Percentiles rank a stretch among this genome's conserved stretches.
Conservation (phyloP, 73 alveolate genomes). For the Paramecium caudatum region DNA sequence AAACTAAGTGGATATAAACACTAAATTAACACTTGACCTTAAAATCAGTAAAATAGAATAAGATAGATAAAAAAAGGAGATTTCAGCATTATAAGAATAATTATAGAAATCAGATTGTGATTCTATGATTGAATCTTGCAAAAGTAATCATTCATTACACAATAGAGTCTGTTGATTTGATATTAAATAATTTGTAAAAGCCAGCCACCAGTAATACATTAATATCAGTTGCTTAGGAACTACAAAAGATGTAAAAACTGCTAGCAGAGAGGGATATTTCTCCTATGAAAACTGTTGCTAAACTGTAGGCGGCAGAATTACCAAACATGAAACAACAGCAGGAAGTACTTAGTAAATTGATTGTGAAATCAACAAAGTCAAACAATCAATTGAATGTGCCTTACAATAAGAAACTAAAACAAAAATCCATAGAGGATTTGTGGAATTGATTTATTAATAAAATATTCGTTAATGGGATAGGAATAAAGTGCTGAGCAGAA, state of each 20-base stretch:
- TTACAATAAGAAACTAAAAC: background rate
- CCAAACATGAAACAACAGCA: background rate
- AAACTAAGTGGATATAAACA: background rate
- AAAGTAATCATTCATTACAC: background rate
- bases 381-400: background rate
- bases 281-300: background rate
- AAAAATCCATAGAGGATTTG: background rate
- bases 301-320: background rate
- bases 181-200: background rate
- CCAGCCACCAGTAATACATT: background rate
- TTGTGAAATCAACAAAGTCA: background rate
- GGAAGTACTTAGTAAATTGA: background rate
- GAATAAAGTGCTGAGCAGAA: slow-evolving; percentile 33
- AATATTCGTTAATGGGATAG: slow-evolving; percentile 57
- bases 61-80: slow-evolving; percentile 7
- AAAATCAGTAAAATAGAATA: slow-evolving; percentile 4
- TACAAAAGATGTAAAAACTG: background rate
- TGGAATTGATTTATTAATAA: slow-evolving; percentile 29
- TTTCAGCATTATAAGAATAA: background rate
- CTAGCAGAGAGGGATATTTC: background rate
- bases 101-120: background rate
- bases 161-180: slow-evolving; percentile 22
- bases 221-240: background rate
- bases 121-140: background rate
- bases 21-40: background rate